Evolutionary conservation across 192 early-diverging fungal genomes (phyloP), one percentile per base, ranked within the genome.

Genomic region (Podila epigama): DNA sequence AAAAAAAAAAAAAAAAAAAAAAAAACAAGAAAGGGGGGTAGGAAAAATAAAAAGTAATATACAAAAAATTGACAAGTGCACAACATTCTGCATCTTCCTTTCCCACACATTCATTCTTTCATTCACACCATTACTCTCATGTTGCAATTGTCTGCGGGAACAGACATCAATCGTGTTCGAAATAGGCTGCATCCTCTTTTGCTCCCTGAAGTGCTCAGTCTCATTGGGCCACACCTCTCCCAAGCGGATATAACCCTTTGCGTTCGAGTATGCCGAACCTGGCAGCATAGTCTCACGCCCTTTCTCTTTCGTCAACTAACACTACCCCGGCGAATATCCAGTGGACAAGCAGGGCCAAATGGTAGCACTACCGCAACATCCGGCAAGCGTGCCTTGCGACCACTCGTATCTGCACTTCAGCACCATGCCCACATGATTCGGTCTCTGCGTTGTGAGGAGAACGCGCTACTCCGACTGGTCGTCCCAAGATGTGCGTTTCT

Each of bases 261-360:
- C 18, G 54, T 77, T 5, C 54, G 62, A 13, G 65, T 59, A 48
- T 77, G 73, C 36, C 61, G 27, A 25, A 64, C 51, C 8, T 77
- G 73, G 66, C 42, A 77, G 16, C 29, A 27, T 25, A 62, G 50
- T 22, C 53, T 75, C 2, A 75, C 58, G 5, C 71, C 71, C 4
- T 59, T 57, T 34, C 60, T 68, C 40, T 77, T 68, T n/a, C 73
- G 68, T 25, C 42, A 66, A 3, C 56, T 77, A 7, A 36, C 36
- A n/a, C 57, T 77, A 4, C 60, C 59, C 29, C 57, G 31, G 18
- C n/a, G 44, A 15, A n/a, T n/a, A n/a, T 48, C 44, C 4, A 48
- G 15, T 22, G 44, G 44, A 22, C n/a, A 48, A 1, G 1, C 44
- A 5, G 59, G 51, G 40, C 29, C 52, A 10, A 31, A 62, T 20